These are phyloP conservation scores for Podospora australis DNA, from an alignment of 495 filamentous ascomycete genomes.

Conservation along the genomic window DNA sequence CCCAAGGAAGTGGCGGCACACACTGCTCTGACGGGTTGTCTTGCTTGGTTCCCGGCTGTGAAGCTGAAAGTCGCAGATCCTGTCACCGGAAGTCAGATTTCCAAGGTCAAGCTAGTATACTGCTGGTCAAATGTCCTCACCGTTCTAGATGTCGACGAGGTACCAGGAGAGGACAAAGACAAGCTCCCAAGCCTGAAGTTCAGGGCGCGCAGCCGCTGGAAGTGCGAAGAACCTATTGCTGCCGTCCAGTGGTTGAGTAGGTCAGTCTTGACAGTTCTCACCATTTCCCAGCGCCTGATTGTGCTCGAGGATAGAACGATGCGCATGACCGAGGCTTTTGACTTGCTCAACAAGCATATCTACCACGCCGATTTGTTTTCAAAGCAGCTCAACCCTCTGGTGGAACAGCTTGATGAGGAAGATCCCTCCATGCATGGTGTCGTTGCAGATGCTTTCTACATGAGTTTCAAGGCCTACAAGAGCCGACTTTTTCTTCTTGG, in stretches of 20 bases:
- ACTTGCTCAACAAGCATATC: constrained; percentile 85
- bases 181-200: constrained; percentile 75
- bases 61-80: constrained; percentile 73
- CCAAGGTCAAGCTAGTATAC: constrained; percentile 86
- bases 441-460: constrained; percentile 94
- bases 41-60: constrained; percentile 96
- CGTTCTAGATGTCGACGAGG: constrained; percentile 76
- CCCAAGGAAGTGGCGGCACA: constrained; percentile 88
- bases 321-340: constrained; percentile 87
- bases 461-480: constrained; percentile 95
- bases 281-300: constrained; percentile 85
- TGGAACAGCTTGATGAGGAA: constrained; percentile 83
- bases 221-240: constrained; percentile 89
- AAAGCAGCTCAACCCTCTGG: constrained; percentile 73
- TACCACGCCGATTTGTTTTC: constrained; percentile 83
- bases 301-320: constrained; percentile 86
- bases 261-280: constrained; percentile 85
- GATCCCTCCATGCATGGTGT: constrained; percentile 89
- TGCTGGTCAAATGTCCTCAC: constrained; percentile 97
- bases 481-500: constrained; percentile 87
- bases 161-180: constrained; percentile 57
- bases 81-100: constrained; percentile 46
- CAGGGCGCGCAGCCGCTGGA: constrained; percentile 80
- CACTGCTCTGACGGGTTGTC: constrained; percentile 82
- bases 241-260: constrained; percentile 95